Evolutionary conservation across 2,329 filamentous ascomycete genomes (phyloP), one percentile per base, ranked within the genome.

Genomic region (Colletotrichum gloeosporioides): DNA sequence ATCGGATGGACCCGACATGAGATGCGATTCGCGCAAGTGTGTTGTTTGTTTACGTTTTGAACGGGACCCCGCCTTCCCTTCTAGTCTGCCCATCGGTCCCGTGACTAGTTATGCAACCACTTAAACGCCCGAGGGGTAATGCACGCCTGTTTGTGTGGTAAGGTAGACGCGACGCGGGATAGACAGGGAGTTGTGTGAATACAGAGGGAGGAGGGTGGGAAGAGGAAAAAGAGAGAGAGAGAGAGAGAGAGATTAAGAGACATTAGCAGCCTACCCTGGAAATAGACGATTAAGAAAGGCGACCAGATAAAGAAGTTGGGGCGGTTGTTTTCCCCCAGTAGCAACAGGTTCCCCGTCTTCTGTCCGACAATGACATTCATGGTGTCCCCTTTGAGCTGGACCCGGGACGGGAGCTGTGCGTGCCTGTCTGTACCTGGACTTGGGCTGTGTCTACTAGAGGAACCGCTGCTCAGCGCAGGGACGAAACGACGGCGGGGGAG

Each of bases 81-180:
- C 64, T 76, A 22, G 70, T 76, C 63, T 64, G 8, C 29, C 36
- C 44, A 64, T 69, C 44, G 65, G 34, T 69, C 73, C 70, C 73
- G 73, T 76, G 71, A 75, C 53, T 39, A 18, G 13, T 12, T 25
- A 74, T 77, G 75, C 71, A 75, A 75, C 71, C 75, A 77, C 75
- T 77, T 75, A 77, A 71, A 77, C 25, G 53, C 27, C 36, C 55
- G 66, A 29, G 34, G 55, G 25, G 18, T 25, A 13, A 61, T 36
- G 49, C 62, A 27, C 72, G 75, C 66, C 49, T 70, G 29, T 63
- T 67, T 63, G 32, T 34, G 39, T 49, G 29, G 34, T 59, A 36
- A 57, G 63, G 59, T 64, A 71, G 65, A 39, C 39, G 25, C 22
- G 63, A 66, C 29, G 62, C 36, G 63, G 9, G 53, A 34, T n/a